These are phyloP conservation scores for Rhizophora apiculata DNA, from an alignment of 345 rosid species.

Conservation along the genomic window DNA sequence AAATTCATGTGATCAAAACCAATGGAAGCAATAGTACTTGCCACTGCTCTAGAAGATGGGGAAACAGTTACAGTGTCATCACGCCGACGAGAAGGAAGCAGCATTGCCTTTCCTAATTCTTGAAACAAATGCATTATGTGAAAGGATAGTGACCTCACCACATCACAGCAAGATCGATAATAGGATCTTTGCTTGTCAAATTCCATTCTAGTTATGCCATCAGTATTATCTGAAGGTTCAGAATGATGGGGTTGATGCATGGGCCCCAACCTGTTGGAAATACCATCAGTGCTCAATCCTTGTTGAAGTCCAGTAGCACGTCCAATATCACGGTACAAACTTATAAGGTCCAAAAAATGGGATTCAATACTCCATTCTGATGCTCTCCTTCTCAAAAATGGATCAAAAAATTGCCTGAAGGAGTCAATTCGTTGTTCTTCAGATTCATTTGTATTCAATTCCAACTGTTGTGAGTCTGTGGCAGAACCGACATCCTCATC, in stretches of 20 bases:
- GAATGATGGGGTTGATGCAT: slow-evolving; percentile 34
- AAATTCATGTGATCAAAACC: slow-evolving; percentile 74
- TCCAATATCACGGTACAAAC: slow-evolving; percentile 86
- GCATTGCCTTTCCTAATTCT: slow-evolving; percentile 92
- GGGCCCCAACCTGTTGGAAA: slow-evolving; percentile 43
- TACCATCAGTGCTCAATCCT: slow-evolving; percentile 51
- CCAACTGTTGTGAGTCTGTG: slow-evolving; percentile 52
- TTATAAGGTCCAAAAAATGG: slow-evolving; percentile 88
- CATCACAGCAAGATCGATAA: slow-evolving; percentile 87
- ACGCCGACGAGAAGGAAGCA: slow-evolving; percentile 90
- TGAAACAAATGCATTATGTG: slow-evolving; percentile 91
- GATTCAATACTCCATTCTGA: slow-evolving; percentile 81
- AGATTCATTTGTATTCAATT: slow-evolving; percentile 39
- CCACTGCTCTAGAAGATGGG: slow-evolving; percentile 76
- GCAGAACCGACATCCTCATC: slow-evolving; percentile 42
- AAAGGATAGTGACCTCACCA: slow-evolving; percentile 78
- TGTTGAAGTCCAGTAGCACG: slow-evolving; percentile 70
- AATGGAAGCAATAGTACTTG: slow-evolving; percentile 75
- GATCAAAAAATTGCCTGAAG: slow-evolving; percentile 93
- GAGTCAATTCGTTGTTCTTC: slow-evolving; percentile 82
- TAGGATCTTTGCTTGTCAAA: slow-evolving; percentile 71
- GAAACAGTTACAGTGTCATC: slow-evolving; percentile 82
- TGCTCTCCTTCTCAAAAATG: slow-evolving; percentile 77
- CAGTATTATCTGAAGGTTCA: slow-evolving; percentile 48
- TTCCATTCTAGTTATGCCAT: slow-evolving; percentile 48